Conservation (phyloP, 2,329 filamentous ascomycete genomes). For the Hypoxylon sp. region DNA sequence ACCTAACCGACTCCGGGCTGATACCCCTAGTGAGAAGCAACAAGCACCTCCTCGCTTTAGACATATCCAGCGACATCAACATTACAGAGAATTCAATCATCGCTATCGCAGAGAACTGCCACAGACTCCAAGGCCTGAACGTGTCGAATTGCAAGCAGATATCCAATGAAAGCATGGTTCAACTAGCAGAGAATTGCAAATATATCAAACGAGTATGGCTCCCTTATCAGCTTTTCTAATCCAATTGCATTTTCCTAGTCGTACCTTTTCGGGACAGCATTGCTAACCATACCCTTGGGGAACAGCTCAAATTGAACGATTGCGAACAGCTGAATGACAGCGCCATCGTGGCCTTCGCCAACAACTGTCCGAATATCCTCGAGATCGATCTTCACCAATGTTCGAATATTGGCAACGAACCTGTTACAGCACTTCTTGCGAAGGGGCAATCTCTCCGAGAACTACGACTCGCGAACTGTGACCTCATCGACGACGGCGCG, state of each 20-base stretch:
- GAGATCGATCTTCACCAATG: constrained; percentile 97
- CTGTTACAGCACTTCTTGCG: constrained; percentile 84
- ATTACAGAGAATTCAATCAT: constrained; percentile 59
- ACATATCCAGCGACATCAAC: constrained; percentile 84
- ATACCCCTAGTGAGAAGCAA: constrained; percentile 85
- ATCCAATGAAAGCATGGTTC: constrained; percentile 87
- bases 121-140: constrained; percentile 90
- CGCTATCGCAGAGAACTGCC: constrained; percentile 86
- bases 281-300: constrained; percentile 52
- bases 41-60: constrained; percentile 85
- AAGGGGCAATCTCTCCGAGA: constrained; percentile 89
- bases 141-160: constrained; percentile 88
- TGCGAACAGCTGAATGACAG: constrained; percentile 87
- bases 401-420: constrained; percentile 82
- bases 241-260: background rate
- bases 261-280: constrained; percentile 22
- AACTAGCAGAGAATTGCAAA: constrained; percentile 84
- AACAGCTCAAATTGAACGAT: constrained; percentile 91
- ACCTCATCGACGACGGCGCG: constrained; percentile 86
- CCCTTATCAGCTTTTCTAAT: constrained; percentile 26
- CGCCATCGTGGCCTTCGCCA: constrained; percentile 87
- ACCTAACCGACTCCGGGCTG: constrained; percentile 87
- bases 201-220: constrained; percentile 85
- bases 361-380: constrained; percentile 90
- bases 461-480: constrained; percentile 87